Base-by-base conservation (phyloP, 345 rosid species). In the Populus pruinosa region DNA sequence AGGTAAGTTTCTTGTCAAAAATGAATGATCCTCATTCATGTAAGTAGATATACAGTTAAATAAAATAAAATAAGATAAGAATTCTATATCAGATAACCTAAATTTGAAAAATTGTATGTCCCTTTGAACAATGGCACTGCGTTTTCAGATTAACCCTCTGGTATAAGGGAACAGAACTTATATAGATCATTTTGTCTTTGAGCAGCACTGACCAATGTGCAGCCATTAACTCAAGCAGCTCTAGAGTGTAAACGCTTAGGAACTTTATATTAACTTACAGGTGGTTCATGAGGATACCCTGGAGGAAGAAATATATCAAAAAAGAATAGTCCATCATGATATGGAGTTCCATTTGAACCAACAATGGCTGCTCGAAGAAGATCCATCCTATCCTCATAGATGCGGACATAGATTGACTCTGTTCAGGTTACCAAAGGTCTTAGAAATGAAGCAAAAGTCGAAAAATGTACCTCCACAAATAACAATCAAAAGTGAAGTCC, bases 251-350 rank as follows among this genome's bases (percentile, higher is more conserved):
- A 33, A 33, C 16, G n/a, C 12, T 33, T 65, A 16, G 69, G 69
- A 8, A 16, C 39, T 33, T 35, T 31, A 31, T n/a, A 65, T 6
- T 41, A 72, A 86, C 97, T 89, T 81, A 96, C 98, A 63, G 99
- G 99, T 56, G 99, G 97, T 76, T 87, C 94, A 43, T 87, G 76
- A 33, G 99, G 99, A 86, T 91, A 96, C 63, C 90, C 93, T 11
- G 94, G 87, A 21, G 98, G 96, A 75, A 96, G 90, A 76, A 87
- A 82, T 59, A 96, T 87, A 85, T 96, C 99, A 47, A 96, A 96
- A 76, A 96, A 92, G 93, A 93, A 96, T 16, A 96, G 90, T 31
- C 98, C 99, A 8, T 96, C 90, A 2, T 93, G 93, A 83, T 96
- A 96, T 8, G 98, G 99, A 36, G 97, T 96, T 70, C 96, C 97